Base-by-base conservation (phyloP, 257 asterid species). In the Gentiana macrophylla region DNA sequence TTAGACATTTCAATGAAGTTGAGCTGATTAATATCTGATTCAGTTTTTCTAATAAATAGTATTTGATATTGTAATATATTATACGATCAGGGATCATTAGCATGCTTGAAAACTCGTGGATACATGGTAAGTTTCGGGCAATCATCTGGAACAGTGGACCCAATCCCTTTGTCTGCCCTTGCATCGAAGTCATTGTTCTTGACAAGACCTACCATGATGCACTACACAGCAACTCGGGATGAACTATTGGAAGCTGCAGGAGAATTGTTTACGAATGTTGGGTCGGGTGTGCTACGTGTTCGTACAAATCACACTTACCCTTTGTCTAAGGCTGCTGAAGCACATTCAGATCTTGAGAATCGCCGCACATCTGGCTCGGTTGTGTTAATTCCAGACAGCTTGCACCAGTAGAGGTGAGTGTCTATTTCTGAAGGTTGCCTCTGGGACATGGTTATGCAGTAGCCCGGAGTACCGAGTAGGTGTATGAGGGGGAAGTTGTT, bases 51-150 rank as follows among this genome's bases (percentile, higher is more conserved):
- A 41, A 41, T 41, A 3, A 10, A 41, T 41, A 41, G 46, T 41
- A 7, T 5, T 41, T 38, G 5, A 38, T 38, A 3, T 5, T 61
- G 52, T 13, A 12, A 37, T 24, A 12, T 38, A 47, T 12, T 24
- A 9, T 55, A 34, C 62, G 53, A 60, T 57, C 77, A 92, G 99
- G 95, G 97, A 53, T 92, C 99, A 8, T 60, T 92, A 65, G 86
- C 86, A 36, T 85, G 95, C 72, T 74, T 92, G 73, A 92, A 85
- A 70, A 13, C 69, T 9, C 91, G 94, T 12, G 99, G 99, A 46
- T 77, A 76, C 81, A 73, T 92, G 97, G 94, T 92, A 70, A 83
- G 70, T 66, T 88, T 85, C 12, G 99, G 99, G 8, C 99, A 88
- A 77, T 74, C 99, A 35, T 88, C 99, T 1, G 99, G 94, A 11